Base-by-base conservation (phyloP, 345 rosid species). In the Arabis alpina region DNA sequence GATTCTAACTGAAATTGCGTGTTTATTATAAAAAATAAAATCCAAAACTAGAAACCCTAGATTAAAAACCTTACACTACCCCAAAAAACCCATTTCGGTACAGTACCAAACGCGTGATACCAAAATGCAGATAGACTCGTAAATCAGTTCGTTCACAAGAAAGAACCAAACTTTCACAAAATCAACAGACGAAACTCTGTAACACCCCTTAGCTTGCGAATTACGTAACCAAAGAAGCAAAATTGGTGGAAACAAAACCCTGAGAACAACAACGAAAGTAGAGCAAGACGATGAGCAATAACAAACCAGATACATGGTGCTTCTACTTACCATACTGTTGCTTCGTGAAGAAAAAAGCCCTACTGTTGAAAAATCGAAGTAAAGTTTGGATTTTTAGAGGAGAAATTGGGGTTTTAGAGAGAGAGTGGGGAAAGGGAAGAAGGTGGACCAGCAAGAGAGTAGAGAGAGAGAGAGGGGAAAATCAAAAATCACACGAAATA, bases 61-160 rank as follows among this genome's bases (percentile, higher is more conserved):
- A 60, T 52, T 14, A 45, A 34, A 34, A 66, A 51, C 15, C 15
- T 27, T 66, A 50, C 55, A 53, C 64, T 37, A 8, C 4, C 9
- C 41, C 41, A 19, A 48, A 63, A 54, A 64, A 19, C 64, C 64
- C 63, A 67, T 74, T 74, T 67, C 6, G 54, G 73, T 43, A 66
- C 34, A 66, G 55, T 66, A 9, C 63, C 16, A 67, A 74, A 67
- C 50, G 68, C 68, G 56, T 66, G 73, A 66, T 74, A 36, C 8
- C 56, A 74, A 60, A 74, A 60, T 74, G 73, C 68, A 67, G 78
- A 10, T 52, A 51, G 24, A 59, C n/a, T 24, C 0, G 24, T 3
- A 19, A 32, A 58, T 50, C 55, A 45, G 49, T 1, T 74, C 42
- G 24, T 25, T 15, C 30, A 54, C 14, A 19, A 28, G 12, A 25